Conservation (phyloP, 192 early-diverging fungal species). For the Mycoemilia scoparia region DNA sequence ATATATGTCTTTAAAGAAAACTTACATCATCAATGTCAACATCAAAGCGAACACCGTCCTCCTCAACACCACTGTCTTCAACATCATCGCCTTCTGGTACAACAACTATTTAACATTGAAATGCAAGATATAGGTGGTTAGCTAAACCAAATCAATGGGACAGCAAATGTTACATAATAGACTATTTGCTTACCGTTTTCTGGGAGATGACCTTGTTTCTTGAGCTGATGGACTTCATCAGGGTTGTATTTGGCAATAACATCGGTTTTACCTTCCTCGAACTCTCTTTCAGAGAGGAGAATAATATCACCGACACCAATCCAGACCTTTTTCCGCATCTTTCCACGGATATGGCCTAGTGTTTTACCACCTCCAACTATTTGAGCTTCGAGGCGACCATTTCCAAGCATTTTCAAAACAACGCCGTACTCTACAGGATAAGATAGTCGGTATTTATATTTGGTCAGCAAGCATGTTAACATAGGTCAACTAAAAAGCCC, state of each 20-base stretch:
- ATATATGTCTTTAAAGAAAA: no score
- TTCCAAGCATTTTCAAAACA: constrained; percentile 90
- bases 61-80: constrained; percentile 41
- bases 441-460: background rate
- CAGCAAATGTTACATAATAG: background rate
- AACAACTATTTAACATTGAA: constrained; percentile 1
- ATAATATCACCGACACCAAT: constrained; percentile 83
- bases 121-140: background rate
- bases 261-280: constrained; percentile 83
- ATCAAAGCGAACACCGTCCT: constrained; percentile 62
- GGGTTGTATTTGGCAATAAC: constrained; percentile 90
- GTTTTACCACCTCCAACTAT: constrained; percentile 81
- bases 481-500: background rate
- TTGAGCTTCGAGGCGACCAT: constrained; percentile 78
- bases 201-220: constrained; percentile 86
- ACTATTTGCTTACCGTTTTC: constrained; percentile 53
- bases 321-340: constrained; percentile 97
- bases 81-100: constrained; percentile 64
- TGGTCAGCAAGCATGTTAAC: background rate
- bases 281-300: constrained; percentile 76
- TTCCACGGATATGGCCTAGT: constrained; percentile 89
- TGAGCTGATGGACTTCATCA: constrained; percentile 86
- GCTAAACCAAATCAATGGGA: background rate
- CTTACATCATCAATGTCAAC: constrained; percentile 84
- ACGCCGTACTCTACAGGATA: constrained; percentile 86